Evolutionary conservation across 768 basidiomycete genomes (phyloP).

Genomic region (Tricholoma sp.): DNA sequence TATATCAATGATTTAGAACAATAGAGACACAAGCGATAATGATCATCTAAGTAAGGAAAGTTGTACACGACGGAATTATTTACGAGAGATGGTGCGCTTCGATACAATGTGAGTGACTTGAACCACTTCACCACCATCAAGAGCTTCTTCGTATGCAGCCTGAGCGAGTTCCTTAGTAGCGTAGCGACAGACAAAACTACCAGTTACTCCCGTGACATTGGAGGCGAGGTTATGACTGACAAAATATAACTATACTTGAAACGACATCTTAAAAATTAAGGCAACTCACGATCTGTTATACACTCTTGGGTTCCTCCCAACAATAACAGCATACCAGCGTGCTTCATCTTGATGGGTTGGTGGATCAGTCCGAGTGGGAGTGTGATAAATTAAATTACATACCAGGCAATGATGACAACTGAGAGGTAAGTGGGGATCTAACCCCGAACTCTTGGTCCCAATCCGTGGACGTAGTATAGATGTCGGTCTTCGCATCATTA

Average conservation of each 20-base stretch:
- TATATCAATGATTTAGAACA: background rate
- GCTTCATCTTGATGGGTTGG: background rate
- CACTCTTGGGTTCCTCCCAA: background rate
- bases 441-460: background rate
- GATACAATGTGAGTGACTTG: background rate
- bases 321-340: background rate
- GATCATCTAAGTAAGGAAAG: background rate
- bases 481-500: background rate
- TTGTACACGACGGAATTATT: background rate
- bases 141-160: background rate
- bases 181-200: background rate
- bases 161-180: background rate
- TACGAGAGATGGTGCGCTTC: background rate
- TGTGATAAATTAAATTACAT: background rate
- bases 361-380: background rate
- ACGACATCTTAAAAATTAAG: background rate
- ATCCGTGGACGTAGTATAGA: background rate
- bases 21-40: background rate
- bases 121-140: background rate
- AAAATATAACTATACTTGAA: background rate
- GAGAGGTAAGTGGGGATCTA: background rate
- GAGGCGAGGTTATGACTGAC: background rate
- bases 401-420: background rate
- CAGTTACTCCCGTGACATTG: background rate
- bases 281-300: background rate